Base-by-base conservation (phyloP, 495 filamentous ascomycete species). In the Aspergillus coremiiformis region DNA sequence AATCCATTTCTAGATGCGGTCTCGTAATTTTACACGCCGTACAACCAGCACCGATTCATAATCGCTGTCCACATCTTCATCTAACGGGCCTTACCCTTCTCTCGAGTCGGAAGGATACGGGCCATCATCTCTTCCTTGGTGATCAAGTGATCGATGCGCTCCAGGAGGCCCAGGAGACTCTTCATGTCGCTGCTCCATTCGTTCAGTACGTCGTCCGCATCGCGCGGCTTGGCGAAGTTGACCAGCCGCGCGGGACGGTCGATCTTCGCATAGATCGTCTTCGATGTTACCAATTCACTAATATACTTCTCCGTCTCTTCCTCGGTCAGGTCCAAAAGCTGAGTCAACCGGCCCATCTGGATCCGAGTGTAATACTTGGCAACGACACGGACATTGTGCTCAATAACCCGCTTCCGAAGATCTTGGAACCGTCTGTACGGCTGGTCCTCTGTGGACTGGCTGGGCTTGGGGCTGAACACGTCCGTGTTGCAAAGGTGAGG, bases 121-220 rank as follows among this genome's bases (percentile, higher is more conserved):
- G 93, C 93, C 93, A 98, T 98, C 93, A 98, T 98, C 78, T 97
- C 94, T 76, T 97, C 94, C 82, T 97, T 98, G 47, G 93, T 97
- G 61, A 98, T 98, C 66, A 98, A 74, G 73, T 98, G 93, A 69
- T 97, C 93, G 55, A 98, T 92, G 41, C 93, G 78, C 76, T 98
- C 93, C 66, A 98, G 64, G 54, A 94, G 70, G 10, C 90, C 94
- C 51, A 98, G 76, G 54, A 98, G 74, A 64, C 85, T 93, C 86
- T 95, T 96, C 94, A 98, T 96, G 64, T 96, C 92, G 60, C 84
- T 87, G 69, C 91, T 96, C 93, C 93, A 98, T 68, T 96, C 94
- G 69, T 97, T 97, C 67, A 98, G 72, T 47, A 95, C 85, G 67
- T 98, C 93, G 68, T 97, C 93, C n/a, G 90, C 89, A 71, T 94